Evolutionary conservation across 768 basidiomycete species (phyloP), one percentile per base, ranked within the genome.

Genomic region (Lentinus brumalis): DNA sequence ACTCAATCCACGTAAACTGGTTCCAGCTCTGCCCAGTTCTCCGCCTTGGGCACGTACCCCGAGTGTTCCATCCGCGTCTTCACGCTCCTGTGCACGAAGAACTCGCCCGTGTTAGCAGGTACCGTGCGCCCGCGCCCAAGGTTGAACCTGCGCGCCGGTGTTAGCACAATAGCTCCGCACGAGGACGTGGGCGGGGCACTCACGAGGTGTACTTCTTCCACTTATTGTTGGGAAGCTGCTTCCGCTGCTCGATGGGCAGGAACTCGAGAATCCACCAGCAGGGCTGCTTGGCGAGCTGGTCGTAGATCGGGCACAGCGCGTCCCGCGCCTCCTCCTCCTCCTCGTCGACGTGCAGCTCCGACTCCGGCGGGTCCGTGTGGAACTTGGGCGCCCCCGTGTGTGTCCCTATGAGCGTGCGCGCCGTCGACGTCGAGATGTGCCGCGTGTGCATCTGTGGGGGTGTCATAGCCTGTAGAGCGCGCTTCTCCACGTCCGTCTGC

Each of bases 201-300:
- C 44, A 66, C 67, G 31, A 54, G 53, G 10, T 38, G 38, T 64
- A 50, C 45, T 65, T 56, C 38, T 39, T 54, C 71, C 70, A 71
- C 12, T 32, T 38, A 41, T 62, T 50, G 56, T 53, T 18, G 16
- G 42, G n/a, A 16, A 50, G 45, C 56, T 71, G 70, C 18, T 55
- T 44, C 39, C 71, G 67, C 61, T 73, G 72, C 58, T 57, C 50
- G 30, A 73, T 55, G 18, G 76, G 76, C 26, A 79, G n/a, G 7
- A 78, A 56, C 70, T 92, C 89, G 39, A 92, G 73, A 21, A 87
- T 64, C 89, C 90, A 91, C 90, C 89, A 91, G 0, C 49, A 53
- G 4, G 76, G 64, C n/a, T 71, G 60, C 21, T 26, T 26, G 1
- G 21, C 21, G 21, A 91, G 78, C 74, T 88, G 81, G 70, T 91